Conservation (phyloP, 2,329 filamentous ascomycete genomes). For the Thielaviopsis euricoi region DNA sequence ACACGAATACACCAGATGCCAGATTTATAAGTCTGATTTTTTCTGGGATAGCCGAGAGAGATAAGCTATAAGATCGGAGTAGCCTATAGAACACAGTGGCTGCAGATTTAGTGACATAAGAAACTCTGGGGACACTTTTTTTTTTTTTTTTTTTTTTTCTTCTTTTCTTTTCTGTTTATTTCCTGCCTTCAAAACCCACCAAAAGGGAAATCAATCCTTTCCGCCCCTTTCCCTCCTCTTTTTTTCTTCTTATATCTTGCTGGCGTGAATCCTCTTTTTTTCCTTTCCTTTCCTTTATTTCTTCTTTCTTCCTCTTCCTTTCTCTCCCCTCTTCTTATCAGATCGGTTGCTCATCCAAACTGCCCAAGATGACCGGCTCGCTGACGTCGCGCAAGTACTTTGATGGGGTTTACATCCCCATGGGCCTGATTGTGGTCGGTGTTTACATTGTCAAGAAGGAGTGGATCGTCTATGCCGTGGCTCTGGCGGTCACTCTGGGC, state of each 20-base stretch:
- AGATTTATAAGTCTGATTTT: too few species aligned
- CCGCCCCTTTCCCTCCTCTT: not conserved
- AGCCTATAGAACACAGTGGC: not conserved
- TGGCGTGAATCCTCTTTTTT: not conserved
- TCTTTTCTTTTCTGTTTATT: not conserved
- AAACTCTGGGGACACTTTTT: not conserved
- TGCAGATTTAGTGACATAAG: not conserved
- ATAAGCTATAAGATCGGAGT: too few species aligned
- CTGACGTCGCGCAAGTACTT: conserved; percentile 46
- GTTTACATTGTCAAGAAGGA: conserved; percentile 64
- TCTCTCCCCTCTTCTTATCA: not conserved
- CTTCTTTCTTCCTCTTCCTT: conserved; percentile 2
- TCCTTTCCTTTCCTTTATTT: not conserved
- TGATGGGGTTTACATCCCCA: conserved; percentile 71
- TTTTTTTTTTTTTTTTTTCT: not conserved
- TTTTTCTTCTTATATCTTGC: not conserved
- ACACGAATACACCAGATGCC: too few species aligned
- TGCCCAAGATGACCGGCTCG: conserved; percentile 20
- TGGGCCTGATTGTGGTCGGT: conserved; percentile 60
- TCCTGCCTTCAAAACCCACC: not conserved
- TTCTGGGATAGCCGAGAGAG: too few species aligned
- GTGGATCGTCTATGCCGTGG: conserved; percentile 54
- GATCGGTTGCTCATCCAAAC: not conserved
- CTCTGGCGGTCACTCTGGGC: conserved; percentile 48
- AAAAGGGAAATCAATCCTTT: not conserved